Percentiles rank a stretch among this genome's conserved stretches.
Evolutionary conservation across 2,329 filamentous ascomycete genomes (phyloP).

Genomic region (Hyphodiscus sp.): DNA sequence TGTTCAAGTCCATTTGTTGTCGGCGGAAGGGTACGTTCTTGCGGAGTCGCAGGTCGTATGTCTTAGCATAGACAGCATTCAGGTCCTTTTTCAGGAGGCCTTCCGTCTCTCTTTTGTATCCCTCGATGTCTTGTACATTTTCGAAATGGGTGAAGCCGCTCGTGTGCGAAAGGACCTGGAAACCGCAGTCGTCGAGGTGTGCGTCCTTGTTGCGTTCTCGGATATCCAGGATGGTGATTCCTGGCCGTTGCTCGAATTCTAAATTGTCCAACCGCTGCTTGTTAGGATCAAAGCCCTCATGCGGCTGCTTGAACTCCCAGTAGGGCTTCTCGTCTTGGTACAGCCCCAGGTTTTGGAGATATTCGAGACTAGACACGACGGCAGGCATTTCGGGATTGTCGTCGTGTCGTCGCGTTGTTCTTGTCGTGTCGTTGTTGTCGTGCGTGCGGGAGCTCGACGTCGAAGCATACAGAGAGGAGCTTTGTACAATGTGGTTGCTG

Average conservation of each 20-base stretch:
- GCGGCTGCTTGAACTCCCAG: conserved; percentile 11
- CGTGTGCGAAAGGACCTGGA: conserved; percentile 7
- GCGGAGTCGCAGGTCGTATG: conserved; percentile 12
- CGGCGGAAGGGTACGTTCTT: conserved; percentile 13
- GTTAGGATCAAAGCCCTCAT: conserved; percentile 6
- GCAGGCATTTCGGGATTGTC: conserved; percentile 5
- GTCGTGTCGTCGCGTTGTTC: too few species aligned
- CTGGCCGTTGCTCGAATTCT: conserved; percentile 2
- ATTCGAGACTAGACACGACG: conserved; percentile 9
- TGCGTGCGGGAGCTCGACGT: too few species aligned
- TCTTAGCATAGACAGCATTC: conserved; percentile 12
- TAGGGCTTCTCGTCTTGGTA: conserved; percentile 18
- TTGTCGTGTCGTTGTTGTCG: too few species aligned
- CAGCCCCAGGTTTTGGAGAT: conserved; percentile 12
- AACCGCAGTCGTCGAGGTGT: neutral
- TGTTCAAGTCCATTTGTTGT: conserved; percentile 1
- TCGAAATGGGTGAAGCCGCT: conserved; percentile 9
- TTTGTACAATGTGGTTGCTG: too few species aligned
- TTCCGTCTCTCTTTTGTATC: conserved; percentile 13
- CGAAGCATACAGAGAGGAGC: too few species aligned
- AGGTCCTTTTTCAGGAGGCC: conserved; percentile 8
- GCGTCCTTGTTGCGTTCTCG: neutral
- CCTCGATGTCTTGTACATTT: conserved; percentile 2
- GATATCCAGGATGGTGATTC: conserved; percentile 6
- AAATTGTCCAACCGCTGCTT: conserved; percentile 2